Evolutionary conservation across 441 rosid species (phyloP).

Genomic region (Manihot esculenta): DNA sequence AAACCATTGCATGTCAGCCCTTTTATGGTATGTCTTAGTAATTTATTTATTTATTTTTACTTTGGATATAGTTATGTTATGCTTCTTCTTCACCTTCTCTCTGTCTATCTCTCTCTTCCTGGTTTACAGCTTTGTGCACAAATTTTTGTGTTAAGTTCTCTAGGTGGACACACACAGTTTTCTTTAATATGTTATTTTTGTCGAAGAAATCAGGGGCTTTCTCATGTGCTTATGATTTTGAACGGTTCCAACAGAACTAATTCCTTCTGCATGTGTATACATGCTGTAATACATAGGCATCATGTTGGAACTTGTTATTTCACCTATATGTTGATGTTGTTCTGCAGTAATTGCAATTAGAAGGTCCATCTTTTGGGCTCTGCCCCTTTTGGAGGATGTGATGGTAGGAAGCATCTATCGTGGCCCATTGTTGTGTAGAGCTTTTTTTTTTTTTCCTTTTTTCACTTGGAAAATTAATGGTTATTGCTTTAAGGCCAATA

Average conservation of each 20-base stretch:
- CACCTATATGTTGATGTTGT: neutral
- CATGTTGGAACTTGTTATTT: neutral
- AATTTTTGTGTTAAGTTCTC: too few relatives aligned
- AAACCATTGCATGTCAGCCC: slow-evolving; percentile 96
- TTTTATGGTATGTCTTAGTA: slow-evolving; percentile 63
- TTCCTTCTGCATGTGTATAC: neutral
- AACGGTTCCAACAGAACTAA: neutral
- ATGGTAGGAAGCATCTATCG: neutral
- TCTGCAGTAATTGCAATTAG: neutral
- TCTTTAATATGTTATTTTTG: neutral
- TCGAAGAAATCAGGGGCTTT: neutral
- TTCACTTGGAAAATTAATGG: too few relatives aligned
- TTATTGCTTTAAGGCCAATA: neutral
- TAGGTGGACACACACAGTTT: neutral
- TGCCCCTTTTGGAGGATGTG: neutral
- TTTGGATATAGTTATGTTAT: too few relatives aligned
- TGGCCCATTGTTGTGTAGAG: neutral
- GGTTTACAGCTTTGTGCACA: neutral
- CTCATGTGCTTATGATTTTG: slow-evolving; percentile 5
- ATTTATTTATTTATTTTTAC: slow-evolving; percentile 2
- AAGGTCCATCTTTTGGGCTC: neutral
- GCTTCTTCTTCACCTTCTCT: neutral
- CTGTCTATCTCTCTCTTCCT: neutral
- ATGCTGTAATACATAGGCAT: neutral
- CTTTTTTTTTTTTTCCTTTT: neutral